These are phyloP conservation scores for Amyloporia xantha DNA, from an alignment of 768 basidiomycete genomes.

Conservation along the genomic window DNA sequence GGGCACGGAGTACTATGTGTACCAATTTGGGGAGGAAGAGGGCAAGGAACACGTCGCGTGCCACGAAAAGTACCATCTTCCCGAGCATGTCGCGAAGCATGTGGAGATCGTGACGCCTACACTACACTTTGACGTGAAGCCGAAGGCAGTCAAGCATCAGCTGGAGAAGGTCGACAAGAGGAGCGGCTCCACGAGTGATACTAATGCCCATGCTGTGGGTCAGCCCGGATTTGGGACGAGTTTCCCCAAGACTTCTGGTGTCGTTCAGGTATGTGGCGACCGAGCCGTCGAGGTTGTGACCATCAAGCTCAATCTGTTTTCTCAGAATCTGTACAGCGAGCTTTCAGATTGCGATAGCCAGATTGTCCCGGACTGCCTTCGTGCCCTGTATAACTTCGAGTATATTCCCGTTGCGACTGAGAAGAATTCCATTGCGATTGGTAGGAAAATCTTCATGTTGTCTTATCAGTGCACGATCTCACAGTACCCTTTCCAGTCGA, in stretches of 20 bases:
- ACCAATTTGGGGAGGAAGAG: constrained; percentile 23
- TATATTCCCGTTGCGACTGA: constrained; percentile 19
- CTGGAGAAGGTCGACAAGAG: constrained; percentile 1
- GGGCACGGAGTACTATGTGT: constrained; percentile 39
- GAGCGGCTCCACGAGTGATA: neutral
- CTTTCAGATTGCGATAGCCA: constrained; percentile 19
- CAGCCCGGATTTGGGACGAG: constrained; percentile 12
- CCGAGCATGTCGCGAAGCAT: constrained; percentile 47
- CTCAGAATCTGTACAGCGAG: constrained; percentile 9
- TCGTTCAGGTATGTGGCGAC: constrained; percentile 6
- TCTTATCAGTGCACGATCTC: neutral
- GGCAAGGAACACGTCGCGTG: constrained; percentile 45
- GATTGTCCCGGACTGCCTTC: constrained; percentile 26
- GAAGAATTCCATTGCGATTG: constrained; percentile 27
- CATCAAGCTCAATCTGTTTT: constrained; percentile 5
- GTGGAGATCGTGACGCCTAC: constrained; percentile 67
- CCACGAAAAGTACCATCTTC: constrained; percentile 58
- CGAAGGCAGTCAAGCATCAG: constrained; percentile 21
- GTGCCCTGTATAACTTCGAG: constrained; percentile 25
- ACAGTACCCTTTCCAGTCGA: constrained; percentile 28
- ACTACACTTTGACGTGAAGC: constrained; percentile 51
- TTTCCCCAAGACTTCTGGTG: constrained; percentile 11
- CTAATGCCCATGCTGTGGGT: neutral
- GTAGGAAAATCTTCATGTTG: constrained; percentile 11
- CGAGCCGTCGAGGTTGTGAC: neutral